phyloP scores from a whole-genome alignment of 768 basidiomycete genomes.

The Mycena amicta region DNA sequence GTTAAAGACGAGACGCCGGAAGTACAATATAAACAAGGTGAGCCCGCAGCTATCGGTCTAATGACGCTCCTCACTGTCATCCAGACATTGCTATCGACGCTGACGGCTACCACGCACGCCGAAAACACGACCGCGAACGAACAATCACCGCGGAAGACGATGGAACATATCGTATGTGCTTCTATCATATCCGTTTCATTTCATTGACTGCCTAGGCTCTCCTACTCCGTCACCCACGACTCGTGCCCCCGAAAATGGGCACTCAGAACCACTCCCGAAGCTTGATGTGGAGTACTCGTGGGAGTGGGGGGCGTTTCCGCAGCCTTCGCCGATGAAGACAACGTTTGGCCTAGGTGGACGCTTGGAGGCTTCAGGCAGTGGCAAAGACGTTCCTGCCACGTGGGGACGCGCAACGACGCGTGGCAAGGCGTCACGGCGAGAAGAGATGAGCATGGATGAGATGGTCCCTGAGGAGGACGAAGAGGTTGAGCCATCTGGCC shows the following conservation, averaged over 20 bases:
- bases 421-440: constrained; percentile 9
- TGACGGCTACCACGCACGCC: constrained; percentile 73
- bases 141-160: constrained; percentile 40
- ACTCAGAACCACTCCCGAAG: constrained; percentile 2
- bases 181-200: neutral
- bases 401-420: constrained; percentile 13
- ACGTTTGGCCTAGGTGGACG: constrained; percentile 52
- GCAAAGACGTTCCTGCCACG: constrained; percentile 24
- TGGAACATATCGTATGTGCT: constrained; percentile 10
- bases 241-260: constrained; percentile 1
- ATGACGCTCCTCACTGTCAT: constrained; percentile 1
- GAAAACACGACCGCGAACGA: constrained; percentile 40
- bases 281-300: constrained; percentile 69
- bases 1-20: constrained; percentile 49
- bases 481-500: constrained; percentile 33
- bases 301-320: constrained; percentile 94
- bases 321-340: constrained; percentile 66
- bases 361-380: constrained; percentile 30
- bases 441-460: constrained; percentile 7
- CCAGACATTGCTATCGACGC: constrained; percentile 80
- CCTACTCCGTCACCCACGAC: constrained; percentile 26
- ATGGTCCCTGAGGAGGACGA: constrained; percentile 31
- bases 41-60: constrained; percentile 4
- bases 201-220: constrained; percentile 18
- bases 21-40: constrained; percentile 65